Evolutionary conservation across 805 yeast species (phyloP), one percentile per base, ranked within the genome.

Genomic region (Saccharomycopsis sp.): DNA sequence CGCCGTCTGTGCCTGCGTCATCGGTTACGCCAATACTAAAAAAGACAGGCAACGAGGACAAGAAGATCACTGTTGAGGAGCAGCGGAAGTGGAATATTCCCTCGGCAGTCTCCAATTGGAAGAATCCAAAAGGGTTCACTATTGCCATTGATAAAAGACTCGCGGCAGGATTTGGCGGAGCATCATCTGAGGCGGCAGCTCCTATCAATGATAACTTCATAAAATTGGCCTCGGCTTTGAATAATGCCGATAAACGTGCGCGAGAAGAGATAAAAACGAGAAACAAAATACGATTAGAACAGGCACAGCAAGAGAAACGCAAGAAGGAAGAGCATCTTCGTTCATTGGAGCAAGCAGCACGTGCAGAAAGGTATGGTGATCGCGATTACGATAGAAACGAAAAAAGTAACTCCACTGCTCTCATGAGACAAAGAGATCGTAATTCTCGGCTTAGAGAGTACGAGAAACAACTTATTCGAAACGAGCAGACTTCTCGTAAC

Each of bases 81-180:
- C 87, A 84, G 63, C 82, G 80, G 25, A 78, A 81, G 61, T 93
- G 97, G 97, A 78, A 79, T 53, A 90, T 94, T 34, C 98, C 98
- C 0, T 85, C 96, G 0, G 89, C 96, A 0, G 81, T 93, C 0
- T 93, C 98, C 0, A 90, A 89, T 69, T 94, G 98, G 97, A 92
- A 91, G 70, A 94, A 94, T 70, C 89, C 92, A 17, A 87, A 88
- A 64, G 97, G 98, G 1, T 89, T 84, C 68, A 84, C 96, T 0
- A 85, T 92, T 52, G 83, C 87, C 0, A 70, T 92, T 47, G 96
- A 91, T 57, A 88, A 87, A 66, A 75, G 97, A 60, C 74, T 89
- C 57, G 85, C 86, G 1, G 78, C 83, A 1, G 78, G 79, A 14
- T 78, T 75, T 57, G 77, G 76, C 0, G 66, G 68, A 41, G 72